These are phyloP conservation scores for Lactarius evosmus DNA, from an alignment of 768 basidiomycete genomes.

Conservation along the genomic window DNA sequence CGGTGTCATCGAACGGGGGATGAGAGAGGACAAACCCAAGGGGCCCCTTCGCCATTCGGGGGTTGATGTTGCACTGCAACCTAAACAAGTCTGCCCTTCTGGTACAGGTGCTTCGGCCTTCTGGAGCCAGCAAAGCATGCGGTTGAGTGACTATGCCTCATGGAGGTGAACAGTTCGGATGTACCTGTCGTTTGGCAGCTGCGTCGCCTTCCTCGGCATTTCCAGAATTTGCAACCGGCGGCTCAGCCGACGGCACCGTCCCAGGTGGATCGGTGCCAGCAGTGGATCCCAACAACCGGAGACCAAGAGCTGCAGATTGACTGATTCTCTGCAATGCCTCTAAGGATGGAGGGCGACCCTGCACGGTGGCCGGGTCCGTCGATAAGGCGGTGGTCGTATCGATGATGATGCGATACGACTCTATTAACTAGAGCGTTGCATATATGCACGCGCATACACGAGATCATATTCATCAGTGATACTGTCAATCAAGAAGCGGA, in stretches of 20 bases:
- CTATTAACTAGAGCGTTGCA: constrained; percentile 37
- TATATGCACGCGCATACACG: background rate
- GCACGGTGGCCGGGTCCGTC: constrained; percentile 29
- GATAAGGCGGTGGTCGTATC: constrained; percentile 38
- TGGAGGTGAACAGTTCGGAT: constrained; percentile 20
- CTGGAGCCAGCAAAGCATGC: constrained; percentile 26
- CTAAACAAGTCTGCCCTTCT: constrained; percentile 74
- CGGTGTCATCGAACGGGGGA: constrained; percentile 9
- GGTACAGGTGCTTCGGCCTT: constrained; percentile 44
- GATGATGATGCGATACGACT: constrained; percentile 45
- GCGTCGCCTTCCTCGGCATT: constrained; percentile 31
- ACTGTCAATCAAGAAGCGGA: constrained; percentile 6
- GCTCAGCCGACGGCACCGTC: constrained; percentile 21
- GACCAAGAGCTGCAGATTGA: constrained; percentile 43
- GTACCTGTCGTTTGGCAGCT: constrained; percentile 32
- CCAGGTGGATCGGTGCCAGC: constrained; percentile 25
- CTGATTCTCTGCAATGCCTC: constrained; percentile 43
- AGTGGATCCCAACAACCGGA: constrained; percentile 46
- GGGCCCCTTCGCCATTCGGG: constrained; percentile 87
- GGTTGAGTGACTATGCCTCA: constrained; percentile 15
- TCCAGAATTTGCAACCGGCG: constrained; percentile 27
- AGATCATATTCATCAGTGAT: background rate
- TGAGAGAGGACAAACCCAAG: constrained; percentile 51
- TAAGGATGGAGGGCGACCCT: constrained; percentile 30
- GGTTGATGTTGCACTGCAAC: constrained; percentile 79